These are phyloP conservation scores for Ilex asprella DNA, from an alignment of 257 asterid species.

Conservation along the genomic window DNA sequence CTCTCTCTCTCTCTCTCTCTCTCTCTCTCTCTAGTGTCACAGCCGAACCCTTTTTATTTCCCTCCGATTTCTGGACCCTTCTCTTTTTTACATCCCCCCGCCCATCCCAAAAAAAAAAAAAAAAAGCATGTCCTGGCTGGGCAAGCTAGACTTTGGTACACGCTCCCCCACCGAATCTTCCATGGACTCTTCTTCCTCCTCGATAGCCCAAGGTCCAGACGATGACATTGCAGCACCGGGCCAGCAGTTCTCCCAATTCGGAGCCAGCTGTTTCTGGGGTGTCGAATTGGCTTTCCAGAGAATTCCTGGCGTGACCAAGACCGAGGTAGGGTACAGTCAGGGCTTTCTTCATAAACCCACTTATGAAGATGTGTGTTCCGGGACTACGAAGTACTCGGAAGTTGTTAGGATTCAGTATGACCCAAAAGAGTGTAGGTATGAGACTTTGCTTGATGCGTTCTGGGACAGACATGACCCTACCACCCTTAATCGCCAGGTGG, in stretches of 20 bases:
- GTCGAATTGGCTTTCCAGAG: slow-evolving; percentile 89
- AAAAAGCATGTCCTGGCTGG: slow-evolving; percentile 62
- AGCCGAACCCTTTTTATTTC: slow-evolving; percentile 19
- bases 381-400: slow-evolving; percentile 72
- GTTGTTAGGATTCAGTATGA: slow-evolving; percentile 85
- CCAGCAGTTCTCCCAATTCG: slow-evolving; percentile 78
- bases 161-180: slow-evolving; percentile 48
- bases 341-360: slow-evolving; percentile 63
- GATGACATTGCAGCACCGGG: slow-evolving; percentile 71
- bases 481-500: slow-evolving; percentile 86
- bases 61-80: slow-evolving; percentile 20
- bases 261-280: slow-evolving; percentile 98
- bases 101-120: too few species aligned
- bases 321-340: slow-evolving; percentile 83
- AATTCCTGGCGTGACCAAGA: slow-evolving; percentile 71
- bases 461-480: slow-evolving; percentile 98
- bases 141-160: slow-evolving; percentile 67
- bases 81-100: slow-evolving; percentile 19
- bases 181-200: slow-evolving; percentile 31
- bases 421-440: slow-evolving; percentile 73
- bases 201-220: slow-evolving; percentile 73
- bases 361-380: slow-evolving; percentile 80
- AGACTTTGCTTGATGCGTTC: slow-evolving; percentile 61
- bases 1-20: slow-evolving; percentile 14
- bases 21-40: slow-evolving; percentile 17